Conservation (phyloP, 2,329 filamentous ascomycete genomes). For the Ophiostoma quercus region DNA sequence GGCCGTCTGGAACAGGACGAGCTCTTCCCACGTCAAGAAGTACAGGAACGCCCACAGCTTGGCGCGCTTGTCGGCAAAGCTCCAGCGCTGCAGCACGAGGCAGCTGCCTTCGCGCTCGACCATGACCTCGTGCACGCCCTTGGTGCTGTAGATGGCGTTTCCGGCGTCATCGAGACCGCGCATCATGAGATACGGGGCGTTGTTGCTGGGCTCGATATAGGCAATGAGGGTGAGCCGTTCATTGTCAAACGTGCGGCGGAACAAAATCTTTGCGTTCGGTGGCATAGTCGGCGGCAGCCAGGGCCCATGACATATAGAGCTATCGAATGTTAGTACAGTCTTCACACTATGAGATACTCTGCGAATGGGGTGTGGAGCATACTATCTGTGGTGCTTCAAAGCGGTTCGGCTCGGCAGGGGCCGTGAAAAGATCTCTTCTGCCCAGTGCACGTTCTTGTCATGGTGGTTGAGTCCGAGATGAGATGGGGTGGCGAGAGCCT, state of each 20-base stretch:
- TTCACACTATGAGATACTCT: not conserved
- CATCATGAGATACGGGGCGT: constrained; percentile 45
- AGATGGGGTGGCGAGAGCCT: constrained; percentile 35
- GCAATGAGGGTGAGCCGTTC: constrained; percentile 51
- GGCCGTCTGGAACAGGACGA: constrained; percentile 55
- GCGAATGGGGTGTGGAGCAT: not conserved
- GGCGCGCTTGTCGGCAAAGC: constrained; percentile 37
- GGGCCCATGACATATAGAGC: constrained; percentile 44
- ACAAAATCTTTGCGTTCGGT: constrained; percentile 47
- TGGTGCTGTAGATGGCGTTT: constrained; percentile 45
- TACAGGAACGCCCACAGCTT: constrained; percentile 52
- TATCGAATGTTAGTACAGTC: constrained; percentile 30
- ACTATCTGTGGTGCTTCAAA: constrained; percentile 39
- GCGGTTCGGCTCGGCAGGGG: constrained; percentile 48
- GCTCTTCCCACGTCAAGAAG: constrained; percentile 60
- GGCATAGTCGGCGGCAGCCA: constrained; percentile 44
- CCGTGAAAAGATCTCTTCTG: constrained; percentile 54
- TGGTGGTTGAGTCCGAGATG: constrained; percentile 30
- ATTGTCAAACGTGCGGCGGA: constrained; percentile 55
- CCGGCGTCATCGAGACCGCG: constrained; percentile 39
- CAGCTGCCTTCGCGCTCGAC: constrained; percentile 46
- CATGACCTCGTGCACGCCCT: constrained; percentile 51
- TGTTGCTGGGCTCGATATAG: constrained; percentile 42
- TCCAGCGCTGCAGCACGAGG: constrained; percentile 51
- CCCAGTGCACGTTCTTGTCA: constrained; percentile 47